phyloP scores from a whole-genome alignment of 2,329 filamentous ascomycete genomes.

The Epichloe gansuensis region DNA sequence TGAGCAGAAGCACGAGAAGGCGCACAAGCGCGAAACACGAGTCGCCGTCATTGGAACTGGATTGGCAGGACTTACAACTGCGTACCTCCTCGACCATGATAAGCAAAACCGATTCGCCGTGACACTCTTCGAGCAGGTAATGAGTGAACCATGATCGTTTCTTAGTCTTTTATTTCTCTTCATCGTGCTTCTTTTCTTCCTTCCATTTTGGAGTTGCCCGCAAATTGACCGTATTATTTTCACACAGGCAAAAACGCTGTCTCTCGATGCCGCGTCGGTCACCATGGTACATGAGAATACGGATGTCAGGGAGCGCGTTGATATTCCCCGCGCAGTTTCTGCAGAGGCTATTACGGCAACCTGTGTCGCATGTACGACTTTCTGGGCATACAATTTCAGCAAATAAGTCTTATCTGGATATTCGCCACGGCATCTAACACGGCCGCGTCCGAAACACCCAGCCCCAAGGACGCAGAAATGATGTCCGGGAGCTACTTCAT shows the following conservation, averaged over 20 bases:
- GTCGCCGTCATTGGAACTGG: slow-evolving; percentile 27
- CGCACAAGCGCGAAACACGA: not conserved
- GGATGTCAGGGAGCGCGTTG: slow-evolving; percentile 21
- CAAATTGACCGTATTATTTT: not conserved
- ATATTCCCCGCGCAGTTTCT: slow-evolving; percentile 28
- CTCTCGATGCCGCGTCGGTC: slow-evolving; percentile 27
- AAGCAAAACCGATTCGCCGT: slow-evolving; percentile 17
- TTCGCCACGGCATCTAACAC: slow-evolving; percentile 27
- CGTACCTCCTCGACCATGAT: slow-evolving; percentile 23
- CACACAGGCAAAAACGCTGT: slow-evolving; percentile 19
- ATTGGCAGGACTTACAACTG: slow-evolving; percentile 24
- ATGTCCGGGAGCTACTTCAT: slow-evolving; percentile 32
- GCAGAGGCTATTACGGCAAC: slow-evolving; percentile 39
- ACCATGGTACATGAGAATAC: slow-evolving; percentile 20
- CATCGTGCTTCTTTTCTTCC: no score
- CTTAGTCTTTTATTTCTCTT: no score
- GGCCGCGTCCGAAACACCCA: not conserved
- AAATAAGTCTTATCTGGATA: slow-evolving; percentile 40
- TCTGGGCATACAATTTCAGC: slow-evolving; percentile 35
- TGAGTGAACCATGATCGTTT: not conserved
- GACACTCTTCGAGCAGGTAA: slow-evolving; percentile 27
- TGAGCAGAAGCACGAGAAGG: not conserved
- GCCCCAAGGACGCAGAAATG: slow-evolving; percentile 7
- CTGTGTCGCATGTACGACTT: slow-evolving; percentile 44
- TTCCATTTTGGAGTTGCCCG: no score